A percentile compares a stretch with the other conserved stretches of the same genome.
Conservation (phyloP, 805 yeast species). For the Candida sphagnicola region DNA sequence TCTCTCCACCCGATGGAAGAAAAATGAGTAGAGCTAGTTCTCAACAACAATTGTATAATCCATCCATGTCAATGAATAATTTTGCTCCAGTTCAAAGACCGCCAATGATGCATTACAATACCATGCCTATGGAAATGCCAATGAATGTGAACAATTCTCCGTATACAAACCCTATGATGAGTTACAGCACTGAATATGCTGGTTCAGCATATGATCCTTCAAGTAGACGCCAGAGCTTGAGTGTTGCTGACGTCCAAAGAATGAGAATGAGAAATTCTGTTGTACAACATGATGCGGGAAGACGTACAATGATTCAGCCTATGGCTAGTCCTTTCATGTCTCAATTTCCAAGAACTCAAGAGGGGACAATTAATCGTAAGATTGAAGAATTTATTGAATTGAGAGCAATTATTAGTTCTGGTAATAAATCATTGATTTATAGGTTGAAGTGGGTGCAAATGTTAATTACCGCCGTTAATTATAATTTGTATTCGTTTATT, state of each 20-base stretch:
- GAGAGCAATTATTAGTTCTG: conserved; percentile 34
- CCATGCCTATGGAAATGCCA: not conserved
- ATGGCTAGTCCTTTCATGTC: conserved; percentile 3
- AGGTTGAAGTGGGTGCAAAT: conserved; percentile 41
- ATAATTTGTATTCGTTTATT: conserved; percentile 35
- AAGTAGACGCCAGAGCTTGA: conserved; percentile 16
- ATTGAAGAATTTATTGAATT: conserved; percentile 31
- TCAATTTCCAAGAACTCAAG: conserved; percentile 13
- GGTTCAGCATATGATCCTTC: conserved; percentile 5
- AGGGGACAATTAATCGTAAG: conserved; percentile 24
- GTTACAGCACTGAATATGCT: conserved; percentile 12
- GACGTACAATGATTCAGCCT: conserved; percentile 1
- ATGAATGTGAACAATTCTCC: conserved; percentile 2
- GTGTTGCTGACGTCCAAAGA: conserved; percentile 14
- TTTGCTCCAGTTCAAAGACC: not conserved
- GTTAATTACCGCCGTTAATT: conserved; percentile 37
- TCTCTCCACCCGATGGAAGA: conserved; percentile 2
- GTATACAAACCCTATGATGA: conserved; percentile 15
- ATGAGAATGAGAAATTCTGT: conserved; percentile 9
- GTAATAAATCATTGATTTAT: conserved; percentile 39
- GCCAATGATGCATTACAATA: not conserved
- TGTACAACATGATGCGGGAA: not conserved
- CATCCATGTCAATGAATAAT: not conserved
- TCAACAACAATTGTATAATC: not conserved
- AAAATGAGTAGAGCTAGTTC: not conserved